These are phyloP conservation scores for Turritis glabra DNA, from an alignment of 345 rosid genomes.

Conservation along the genomic window DNA sequence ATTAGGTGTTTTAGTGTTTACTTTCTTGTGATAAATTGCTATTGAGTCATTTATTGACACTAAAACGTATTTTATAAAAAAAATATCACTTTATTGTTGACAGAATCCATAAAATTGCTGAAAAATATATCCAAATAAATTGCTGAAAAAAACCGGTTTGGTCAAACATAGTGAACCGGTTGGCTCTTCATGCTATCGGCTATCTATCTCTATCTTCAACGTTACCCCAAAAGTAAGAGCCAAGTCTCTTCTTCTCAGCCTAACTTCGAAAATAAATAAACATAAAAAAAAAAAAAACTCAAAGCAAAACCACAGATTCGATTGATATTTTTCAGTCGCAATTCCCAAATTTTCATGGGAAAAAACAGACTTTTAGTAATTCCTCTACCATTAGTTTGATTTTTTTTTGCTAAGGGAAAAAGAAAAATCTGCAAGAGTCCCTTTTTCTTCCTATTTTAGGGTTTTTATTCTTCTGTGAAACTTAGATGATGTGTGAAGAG, in stretches of 20 bases:
- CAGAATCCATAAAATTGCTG: not conserved
- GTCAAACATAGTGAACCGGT: not conserved
- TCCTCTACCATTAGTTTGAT: conserved; percentile 35
- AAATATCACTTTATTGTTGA: no score
- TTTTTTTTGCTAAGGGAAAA: conserved; percentile 5
- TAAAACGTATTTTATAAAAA: no score
- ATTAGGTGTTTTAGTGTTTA: no score
- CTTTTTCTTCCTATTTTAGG: not conserved
- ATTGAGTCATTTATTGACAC: no score
- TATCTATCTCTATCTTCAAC: conserved; percentile 11
- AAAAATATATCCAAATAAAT: not conserved
- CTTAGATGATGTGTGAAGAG: conserved; percentile 24
- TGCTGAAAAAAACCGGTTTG: conserved; percentile 25
- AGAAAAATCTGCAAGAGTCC: not conserved
- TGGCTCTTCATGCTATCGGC: conserved; percentile 18
- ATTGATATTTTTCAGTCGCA: conserved; percentile 15
- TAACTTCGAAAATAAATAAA: not conserved
- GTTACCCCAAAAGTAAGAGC: conserved; percentile 15
- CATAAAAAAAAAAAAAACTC: not conserved
- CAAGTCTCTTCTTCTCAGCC: conserved; percentile 23
- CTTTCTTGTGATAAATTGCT: no score
- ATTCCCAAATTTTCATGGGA: not conserved
- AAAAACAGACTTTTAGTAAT: conserved; percentile 1
- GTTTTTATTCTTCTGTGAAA: not conserved
- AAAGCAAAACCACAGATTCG: conserved; percentile 32